phyloP scores from a whole-genome alignment of 2,329 filamentous ascomycete species.

The Colletotrichum destructivum region DNA sequence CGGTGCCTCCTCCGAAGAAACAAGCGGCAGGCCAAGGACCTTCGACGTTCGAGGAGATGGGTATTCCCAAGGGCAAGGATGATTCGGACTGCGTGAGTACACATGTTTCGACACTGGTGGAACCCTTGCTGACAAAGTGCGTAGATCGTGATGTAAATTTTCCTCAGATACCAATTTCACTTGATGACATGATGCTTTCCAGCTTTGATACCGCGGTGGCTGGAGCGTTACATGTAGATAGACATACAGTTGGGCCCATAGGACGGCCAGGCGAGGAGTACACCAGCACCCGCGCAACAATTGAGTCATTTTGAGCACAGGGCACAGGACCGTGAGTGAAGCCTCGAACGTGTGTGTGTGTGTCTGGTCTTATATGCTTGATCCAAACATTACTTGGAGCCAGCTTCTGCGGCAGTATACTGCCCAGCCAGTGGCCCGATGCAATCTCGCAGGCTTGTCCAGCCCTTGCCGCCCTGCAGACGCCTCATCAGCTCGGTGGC shows the following conservation, averaged over 20 bases:
- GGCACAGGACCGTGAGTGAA: neutral
- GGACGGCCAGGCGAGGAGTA: slow-evolving; percentile 18
- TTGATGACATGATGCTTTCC: slow-evolving; percentile 37
- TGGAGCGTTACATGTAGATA: slow-evolving; percentile 35
- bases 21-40: slow-evolving; percentile 79
- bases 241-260: slow-evolving; percentile 10
- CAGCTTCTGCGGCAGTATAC: slow-evolving; percentile 14
- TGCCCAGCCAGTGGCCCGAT: slow-evolving; percentile 16
- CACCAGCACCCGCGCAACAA: slow-evolving; percentile 27
- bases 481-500: slow-evolving; percentile 15
- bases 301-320: slow-evolving; percentile 18
- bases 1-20: slow-evolving; percentile 56
- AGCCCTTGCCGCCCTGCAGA: slow-evolving; percentile 4
- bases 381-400: neutral
- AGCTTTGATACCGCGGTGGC: slow-evolving; percentile 13
- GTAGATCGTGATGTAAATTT: slow-evolving; percentile 42
- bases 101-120: neutral
- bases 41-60: slow-evolving; percentile 98
- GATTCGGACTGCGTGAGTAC: slow-evolving; percentile 90
- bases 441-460: slow-evolving; percentile 23
- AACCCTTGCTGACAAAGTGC: neutral
- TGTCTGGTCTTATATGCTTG: neutral
- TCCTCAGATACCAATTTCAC: slow-evolving; percentile 36
- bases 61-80: slow-evolving; percentile 85
- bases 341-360: neutral